Evolutionary conservation across 345 rosid genomes (phyloP), one percentile per base, ranked within the genome.

Genomic region (Raphanus sativus): DNA sequence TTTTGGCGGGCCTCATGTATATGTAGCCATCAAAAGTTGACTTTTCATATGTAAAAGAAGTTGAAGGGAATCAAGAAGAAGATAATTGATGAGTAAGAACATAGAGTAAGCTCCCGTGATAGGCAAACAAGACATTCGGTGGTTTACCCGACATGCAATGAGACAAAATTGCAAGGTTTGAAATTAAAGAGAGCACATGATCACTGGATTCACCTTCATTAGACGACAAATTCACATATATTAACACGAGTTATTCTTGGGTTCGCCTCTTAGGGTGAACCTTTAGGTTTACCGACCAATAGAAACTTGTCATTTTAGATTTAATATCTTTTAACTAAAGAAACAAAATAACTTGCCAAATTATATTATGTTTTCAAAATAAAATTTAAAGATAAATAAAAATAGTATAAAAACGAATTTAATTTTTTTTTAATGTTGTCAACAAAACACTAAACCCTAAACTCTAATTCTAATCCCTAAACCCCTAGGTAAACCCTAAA

Each of bases 121-220:
- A 34, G 65, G 60, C 36, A 36, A 79, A 68, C 69, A 50, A 63
- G 7, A 73, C 68, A 52, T 54, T 79, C 59, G 74, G 74, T 62
- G 74, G 52, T 17, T 62, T 62, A 58, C 15, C 70, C 75, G 82
- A 79, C 78, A 79, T 38, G 25, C 62, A 62, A 74, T 79, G 78
- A 68, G 71, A 68, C 78, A 79, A 74, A 72, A 33, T 8, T 62
- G 13, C 24, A 62, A 68, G 40, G 59, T 62, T 79, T 74, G 75
- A 62, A 55, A 68, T 74, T 36, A 68, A 54, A 68, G 29, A 32
- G 29, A 66, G 58, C 54, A 50, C 82, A 79, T 79, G 78, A 68
- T 71, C 38, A 17, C 48, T 60, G 54, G 45, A 66, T 15, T 72
- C 77, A 72, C 24, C 11, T 71, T 59, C 65, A 77, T 24, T 73